These are phyloP conservation scores for Malassezia arunalokei DNA, from an alignment of 1,284 basidiomycete species.

Conservation along the genomic window DNA sequence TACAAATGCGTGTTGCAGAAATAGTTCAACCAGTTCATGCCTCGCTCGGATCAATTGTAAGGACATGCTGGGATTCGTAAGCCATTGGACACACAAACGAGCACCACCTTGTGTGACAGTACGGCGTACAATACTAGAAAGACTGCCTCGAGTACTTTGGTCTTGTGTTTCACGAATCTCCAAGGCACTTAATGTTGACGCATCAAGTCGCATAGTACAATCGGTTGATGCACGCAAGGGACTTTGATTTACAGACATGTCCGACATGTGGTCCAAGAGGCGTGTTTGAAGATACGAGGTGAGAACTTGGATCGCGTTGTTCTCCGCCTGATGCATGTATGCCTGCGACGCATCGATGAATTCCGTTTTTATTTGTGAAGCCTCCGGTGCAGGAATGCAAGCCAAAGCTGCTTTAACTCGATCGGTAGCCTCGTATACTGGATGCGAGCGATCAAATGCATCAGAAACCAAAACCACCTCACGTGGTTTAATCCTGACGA, in stretches of 20 bases:
- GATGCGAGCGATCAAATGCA: neutral
- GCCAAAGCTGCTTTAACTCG: conserved; percentile 1
- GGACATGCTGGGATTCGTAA: conserved; percentile 30
- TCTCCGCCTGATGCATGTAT: conserved; percentile 11
- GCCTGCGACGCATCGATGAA: neutral
- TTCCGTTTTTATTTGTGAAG: neutral
- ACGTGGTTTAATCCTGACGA: conserved; percentile 30
- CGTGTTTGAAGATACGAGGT: conserved; percentile 35
- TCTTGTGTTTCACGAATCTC: conserved; percentile 31
- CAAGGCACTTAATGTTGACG: conserved; percentile 36
- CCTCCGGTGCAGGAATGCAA: neutral
- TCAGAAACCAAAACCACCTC: conserved; percentile 31
- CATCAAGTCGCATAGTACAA: conserved; percentile 36
- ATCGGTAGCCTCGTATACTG: conserved; percentile 16
- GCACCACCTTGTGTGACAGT: conserved; percentile 40
- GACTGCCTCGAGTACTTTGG: conserved; percentile 29
- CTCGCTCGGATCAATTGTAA: conserved; percentile 22
- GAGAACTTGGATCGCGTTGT: conserved; percentile 21
- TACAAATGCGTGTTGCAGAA: conserved; percentile 19
- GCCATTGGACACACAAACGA: conserved; percentile 34
- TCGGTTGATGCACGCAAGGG: neutral
- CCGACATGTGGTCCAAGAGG: conserved; percentile 21
- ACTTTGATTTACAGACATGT: conserved; percentile 8
- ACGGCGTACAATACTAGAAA: conserved; percentile 31
- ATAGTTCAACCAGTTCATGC: conserved; percentile 28